A percentile compares a stretch with the other conserved stretches of the same genome.
These are phyloP conservation scores for Pythium sp. DNA, from an alignment of 352 stramenopile genomes.

Conservation along the genomic window DNA sequence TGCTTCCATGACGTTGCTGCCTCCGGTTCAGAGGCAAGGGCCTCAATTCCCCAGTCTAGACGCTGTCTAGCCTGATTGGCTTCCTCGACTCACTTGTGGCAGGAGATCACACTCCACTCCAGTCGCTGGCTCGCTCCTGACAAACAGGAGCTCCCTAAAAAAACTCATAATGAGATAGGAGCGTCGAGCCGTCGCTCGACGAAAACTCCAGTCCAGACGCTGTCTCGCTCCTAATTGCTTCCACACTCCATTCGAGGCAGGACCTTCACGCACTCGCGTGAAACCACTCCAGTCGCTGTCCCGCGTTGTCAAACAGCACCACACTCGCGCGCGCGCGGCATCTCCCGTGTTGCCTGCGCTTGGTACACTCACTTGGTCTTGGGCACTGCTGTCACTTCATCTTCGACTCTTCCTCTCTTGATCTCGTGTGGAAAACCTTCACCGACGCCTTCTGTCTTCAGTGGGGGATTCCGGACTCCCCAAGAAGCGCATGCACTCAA, in stretches of 20 bases:
- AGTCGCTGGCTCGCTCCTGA: conserved; percentile 2
- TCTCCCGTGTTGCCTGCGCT: not conserved
- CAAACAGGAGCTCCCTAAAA: not conserved
- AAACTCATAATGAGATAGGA: not conserved
- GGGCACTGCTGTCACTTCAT: not conserved
- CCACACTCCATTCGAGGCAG: not conserved
- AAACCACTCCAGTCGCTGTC: conserved; percentile 5
- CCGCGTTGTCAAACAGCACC: not conserved
- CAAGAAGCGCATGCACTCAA: not conserved
- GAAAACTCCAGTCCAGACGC: not conserved
- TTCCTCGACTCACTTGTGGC: conserved; percentile 6
- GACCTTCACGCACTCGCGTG: not conserved
- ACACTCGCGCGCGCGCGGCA: not conserved
- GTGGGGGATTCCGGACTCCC: not conserved
- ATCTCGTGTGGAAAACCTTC: conserved; percentile 6
- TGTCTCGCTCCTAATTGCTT: conserved; percentile 6
- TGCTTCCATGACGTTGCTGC: conserved; percentile 6
- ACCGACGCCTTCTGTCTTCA: not conserved
- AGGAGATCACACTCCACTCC: not conserved
- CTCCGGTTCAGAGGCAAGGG: not conserved
- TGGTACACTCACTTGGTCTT: not conserved
- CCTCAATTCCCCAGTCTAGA: not conserved
- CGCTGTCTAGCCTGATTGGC: conserved; percentile 2
- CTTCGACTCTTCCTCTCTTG: not conserved
- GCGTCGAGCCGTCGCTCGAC: not conserved